Percentiles rank a stretch among this genome's conserved stretches.
Conservation (phyloP, 2,329 filamentous ascomycete genomes). For the Microcyclosporella mali region DNA sequence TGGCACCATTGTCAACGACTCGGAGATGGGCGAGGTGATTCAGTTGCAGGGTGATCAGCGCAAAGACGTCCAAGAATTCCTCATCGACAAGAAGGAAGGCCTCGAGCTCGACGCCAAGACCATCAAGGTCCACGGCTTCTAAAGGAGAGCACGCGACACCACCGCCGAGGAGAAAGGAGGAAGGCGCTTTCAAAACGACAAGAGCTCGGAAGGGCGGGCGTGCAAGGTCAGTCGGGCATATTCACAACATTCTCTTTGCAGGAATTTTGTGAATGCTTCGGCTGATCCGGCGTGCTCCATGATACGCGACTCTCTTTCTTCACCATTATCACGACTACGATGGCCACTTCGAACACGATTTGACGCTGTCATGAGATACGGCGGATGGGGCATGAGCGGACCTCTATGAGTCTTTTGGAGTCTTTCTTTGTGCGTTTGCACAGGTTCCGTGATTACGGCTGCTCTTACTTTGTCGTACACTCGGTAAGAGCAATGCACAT, state of each 20-base stretch:
- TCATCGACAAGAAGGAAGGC: slow-evolving; percentile 91
- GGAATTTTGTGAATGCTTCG: too few species aligned
- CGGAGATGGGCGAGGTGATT: slow-evolving; percentile 98
- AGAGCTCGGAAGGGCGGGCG: slow-evolving; percentile 2
- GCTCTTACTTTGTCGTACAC: too few species aligned
- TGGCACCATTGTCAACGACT: slow-evolving; percentile 96
- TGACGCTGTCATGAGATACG: too few species aligned
- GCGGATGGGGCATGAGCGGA: too few species aligned
- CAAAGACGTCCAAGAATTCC: slow-evolving; percentile 96
- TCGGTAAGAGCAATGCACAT: too few species aligned
- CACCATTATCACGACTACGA: too few species aligned
- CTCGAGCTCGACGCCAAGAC: slow-evolving; percentile 91
- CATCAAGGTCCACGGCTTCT: slow-evolving; percentile 68
- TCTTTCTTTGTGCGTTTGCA: too few species aligned
- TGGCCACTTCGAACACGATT: too few species aligned
- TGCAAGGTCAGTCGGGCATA: slow-evolving; percentile 2
- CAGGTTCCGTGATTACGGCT: too few species aligned
- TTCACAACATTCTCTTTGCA: neutral
- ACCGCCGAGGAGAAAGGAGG: too few species aligned
- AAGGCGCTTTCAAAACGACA: neutral
- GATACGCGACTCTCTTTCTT: neutral
- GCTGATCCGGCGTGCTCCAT: slow-evolving; percentile 1
- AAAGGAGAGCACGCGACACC: slow-evolving; percentile 7
- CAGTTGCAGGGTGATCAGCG: slow-evolving; percentile 99
- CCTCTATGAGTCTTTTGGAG: too few species aligned